These are phyloP conservation scores for Golubevia pallescens DNA, from an alignment of 1,284 basidiomycete species.

Conservation along the genomic window DNA sequence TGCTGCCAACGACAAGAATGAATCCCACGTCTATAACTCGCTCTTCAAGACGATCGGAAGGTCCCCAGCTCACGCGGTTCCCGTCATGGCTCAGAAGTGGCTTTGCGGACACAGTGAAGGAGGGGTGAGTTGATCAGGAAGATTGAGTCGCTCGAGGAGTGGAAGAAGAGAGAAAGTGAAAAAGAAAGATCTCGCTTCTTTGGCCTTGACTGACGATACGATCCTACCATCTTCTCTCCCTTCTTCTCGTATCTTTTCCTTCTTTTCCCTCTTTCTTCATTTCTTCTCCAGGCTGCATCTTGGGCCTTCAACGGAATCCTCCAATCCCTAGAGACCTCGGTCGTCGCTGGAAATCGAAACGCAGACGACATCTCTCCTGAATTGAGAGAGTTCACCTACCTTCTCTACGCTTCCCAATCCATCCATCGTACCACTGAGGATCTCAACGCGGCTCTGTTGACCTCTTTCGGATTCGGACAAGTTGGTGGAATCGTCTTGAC, in stretches of 20 bases:
- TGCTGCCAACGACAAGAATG: slow-evolving; percentile 97
- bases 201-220: too few relatives aligned
- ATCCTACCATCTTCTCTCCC: too few relatives aligned
- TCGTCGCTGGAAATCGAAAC: slow-evolving; percentile 90
- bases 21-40: slow-evolving; percentile 94
- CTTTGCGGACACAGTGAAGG: slow-evolving; percentile 37
- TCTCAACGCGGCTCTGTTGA: slow-evolving; percentile 13
- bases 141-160: too few relatives aligned
- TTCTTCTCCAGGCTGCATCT: slow-evolving; percentile 75
- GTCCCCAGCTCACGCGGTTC: slow-evolving; percentile 90
- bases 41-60: slow-evolving; percentile 86
- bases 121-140: too few relatives aligned
- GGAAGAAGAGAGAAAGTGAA: too few relatives aligned
- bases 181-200: too few relatives aligned
- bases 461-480: slow-evolving; percentile 84
- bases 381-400: slow-evolving; percentile 85
- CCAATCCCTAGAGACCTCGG: slow-evolving; percentile 82
- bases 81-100: slow-evolving; percentile 96
- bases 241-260: too few relatives aligned
- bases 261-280: too few relatives aligned
- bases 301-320: slow-evolving; percentile 96
- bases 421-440: slow-evolving; percentile 69
- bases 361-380: slow-evolving; percentile 83
- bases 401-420: slow-evolving; percentile 96
- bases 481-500: slow-evolving; percentile 90